phyloP scores from a whole-genome alignment of 2,329 filamentous ascomycete species.

The Trichoderma arundinaceum region DNA sequence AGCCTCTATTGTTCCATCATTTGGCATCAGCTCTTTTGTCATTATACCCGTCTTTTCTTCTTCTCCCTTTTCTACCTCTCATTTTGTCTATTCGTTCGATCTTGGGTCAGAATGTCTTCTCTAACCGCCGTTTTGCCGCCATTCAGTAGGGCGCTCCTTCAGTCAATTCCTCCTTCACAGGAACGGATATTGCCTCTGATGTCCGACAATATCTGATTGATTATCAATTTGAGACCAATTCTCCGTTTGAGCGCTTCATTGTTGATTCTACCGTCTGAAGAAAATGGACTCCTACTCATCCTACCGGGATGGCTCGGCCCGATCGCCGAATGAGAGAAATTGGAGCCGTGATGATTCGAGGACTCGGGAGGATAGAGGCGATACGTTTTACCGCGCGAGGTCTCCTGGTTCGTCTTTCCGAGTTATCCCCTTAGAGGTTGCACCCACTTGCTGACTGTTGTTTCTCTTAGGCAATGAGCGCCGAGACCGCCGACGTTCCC shows the following conservation, averaged over 20 bases:
- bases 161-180: constrained; percentile 31
- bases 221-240: constrained; percentile 5
- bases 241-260: constrained; percentile 16
- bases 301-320: constrained; percentile 58
- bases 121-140: constrained; percentile 62
- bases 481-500: constrained; percentile 67
- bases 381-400: constrained; percentile 68
- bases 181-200: constrained; percentile 23
- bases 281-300: constrained; percentile 61
- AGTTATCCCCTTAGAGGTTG: neutral
- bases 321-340: constrained; percentile 59
- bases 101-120: constrained; percentile 54
- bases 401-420: constrained; percentile 67
- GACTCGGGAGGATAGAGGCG: constrained; percentile 59
- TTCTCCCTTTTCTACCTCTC: constrained; percentile 35
- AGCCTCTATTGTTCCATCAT: constrained; percentile 1
- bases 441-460: neutral
- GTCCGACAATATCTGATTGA: constrained; percentile 14
- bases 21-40: constrained; percentile 30
- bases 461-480: constrained; percentile 58
- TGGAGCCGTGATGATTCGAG: constrained; percentile 62
- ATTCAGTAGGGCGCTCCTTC: constrained; percentile 53
- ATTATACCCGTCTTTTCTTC: constrained; percentile 35
- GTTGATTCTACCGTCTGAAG: neutral
- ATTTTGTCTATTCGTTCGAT: constrained; percentile 37